phyloP scores from a whole-genome alignment of 2,329 filamentous ascomycete species.

The Cryphonectria japonica region DNA sequence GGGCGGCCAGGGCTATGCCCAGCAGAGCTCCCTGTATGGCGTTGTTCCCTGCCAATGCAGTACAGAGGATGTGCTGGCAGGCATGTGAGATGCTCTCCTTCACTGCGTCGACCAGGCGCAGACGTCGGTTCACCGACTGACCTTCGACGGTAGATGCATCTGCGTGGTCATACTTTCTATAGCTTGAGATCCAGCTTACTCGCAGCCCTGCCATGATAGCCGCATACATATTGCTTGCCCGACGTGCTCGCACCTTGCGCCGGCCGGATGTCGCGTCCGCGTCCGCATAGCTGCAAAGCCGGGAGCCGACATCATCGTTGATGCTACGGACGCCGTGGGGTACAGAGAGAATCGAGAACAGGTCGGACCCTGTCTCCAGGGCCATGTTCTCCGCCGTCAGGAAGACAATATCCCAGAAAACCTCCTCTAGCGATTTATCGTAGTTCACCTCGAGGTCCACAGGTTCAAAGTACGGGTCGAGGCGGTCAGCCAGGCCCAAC shows the following conservation, averaged over 20 bases:
- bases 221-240: neutral
- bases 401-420: constrained; percentile 11
- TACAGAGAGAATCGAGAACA: neutral
- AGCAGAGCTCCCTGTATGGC: neutral
- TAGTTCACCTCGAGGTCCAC: constrained; percentile 14
- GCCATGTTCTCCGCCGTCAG: neutral
- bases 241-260: neutral
- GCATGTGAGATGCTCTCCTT: neutral
- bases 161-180: neutral
- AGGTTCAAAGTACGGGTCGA: constrained; percentile 13
- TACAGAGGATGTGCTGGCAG: neutral
- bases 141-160: neutral
- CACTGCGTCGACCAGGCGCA: neutral
- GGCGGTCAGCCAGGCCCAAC: constrained; percentile 6
- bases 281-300: neutral
- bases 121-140: neutral
- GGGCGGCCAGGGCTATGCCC: neutral
- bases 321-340: neutral
- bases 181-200: neutral
- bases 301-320: neutral
- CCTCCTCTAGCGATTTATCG: constrained; percentile 7
- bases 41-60: neutral
- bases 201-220: neutral
- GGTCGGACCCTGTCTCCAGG: neutral
- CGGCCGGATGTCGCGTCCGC: neutral